phyloP scores from a whole-genome alignment of 257 asterid species.

The Nicotiana tomentosiformis region DNA sequence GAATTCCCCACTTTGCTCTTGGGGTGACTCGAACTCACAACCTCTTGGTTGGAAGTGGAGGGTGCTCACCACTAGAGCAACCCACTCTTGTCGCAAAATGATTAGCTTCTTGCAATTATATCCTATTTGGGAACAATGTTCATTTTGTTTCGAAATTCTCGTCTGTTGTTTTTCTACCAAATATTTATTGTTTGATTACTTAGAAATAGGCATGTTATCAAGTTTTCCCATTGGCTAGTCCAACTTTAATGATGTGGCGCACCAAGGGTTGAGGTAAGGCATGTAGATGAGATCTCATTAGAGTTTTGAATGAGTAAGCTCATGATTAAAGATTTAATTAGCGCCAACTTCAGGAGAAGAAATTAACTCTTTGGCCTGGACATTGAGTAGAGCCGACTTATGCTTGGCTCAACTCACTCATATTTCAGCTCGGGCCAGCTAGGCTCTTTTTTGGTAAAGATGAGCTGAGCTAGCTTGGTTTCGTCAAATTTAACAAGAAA shows the following conservation, averaged over 20 bases:
- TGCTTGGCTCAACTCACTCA: neutral
- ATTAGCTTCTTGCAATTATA: neutral
- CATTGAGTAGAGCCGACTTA: neutral
- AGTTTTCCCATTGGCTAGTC: neutral
- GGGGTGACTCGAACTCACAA: no score
- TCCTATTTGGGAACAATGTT: neutral
- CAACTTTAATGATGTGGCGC: neutral
- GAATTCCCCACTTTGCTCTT: no score
- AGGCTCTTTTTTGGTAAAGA: neutral
- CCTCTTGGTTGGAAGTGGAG: no score
- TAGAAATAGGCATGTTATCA: neutral
- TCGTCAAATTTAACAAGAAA: neutral
- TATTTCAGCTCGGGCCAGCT: neutral
- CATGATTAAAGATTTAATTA: neutral
- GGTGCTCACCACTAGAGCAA: no score
- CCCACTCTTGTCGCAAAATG: neutral
- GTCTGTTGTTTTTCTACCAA: neutral
- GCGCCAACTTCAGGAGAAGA: neutral
- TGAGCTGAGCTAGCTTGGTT: neutral
- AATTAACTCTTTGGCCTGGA: neutral
- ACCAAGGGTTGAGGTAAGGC: neutral
- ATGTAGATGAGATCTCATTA: neutral
- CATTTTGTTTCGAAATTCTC: no score
- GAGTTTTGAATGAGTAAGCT: neutral
- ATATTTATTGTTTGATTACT: neutral